A percentile compares a stretch with the other conserved stretches of the same genome.
These are phyloP conservation scores for Fomitopsis schrenkii DNA, from an alignment of 1,284 basidiomycete species.

Conservation along the genomic window DNA sequence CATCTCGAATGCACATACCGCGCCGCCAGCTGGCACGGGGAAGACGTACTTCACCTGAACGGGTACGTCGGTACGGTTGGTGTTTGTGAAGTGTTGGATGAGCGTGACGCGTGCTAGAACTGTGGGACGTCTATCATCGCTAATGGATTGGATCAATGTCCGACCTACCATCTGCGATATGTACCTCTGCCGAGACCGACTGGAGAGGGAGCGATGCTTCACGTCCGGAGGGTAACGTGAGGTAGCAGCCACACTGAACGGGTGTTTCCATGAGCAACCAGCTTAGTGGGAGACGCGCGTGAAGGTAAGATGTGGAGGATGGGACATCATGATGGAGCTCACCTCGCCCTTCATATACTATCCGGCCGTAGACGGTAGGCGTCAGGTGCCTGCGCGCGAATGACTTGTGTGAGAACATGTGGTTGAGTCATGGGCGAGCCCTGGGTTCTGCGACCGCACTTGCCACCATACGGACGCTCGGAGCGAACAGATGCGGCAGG, in stretches of 20 bases:
- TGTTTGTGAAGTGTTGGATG: not conserved
- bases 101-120: not conserved
- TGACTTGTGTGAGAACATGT: not conserved
- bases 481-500: too few species aligned
- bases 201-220: not conserved
- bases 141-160: too few species aligned
- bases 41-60: conserved; percentile 51
- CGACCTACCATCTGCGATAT: not conserved
- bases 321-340: not conserved
- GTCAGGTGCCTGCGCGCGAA: not conserved
- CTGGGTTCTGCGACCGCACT: too few species aligned
- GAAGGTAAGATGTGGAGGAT: not conserved
- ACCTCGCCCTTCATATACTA: not conserved
- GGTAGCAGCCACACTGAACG: not conserved
- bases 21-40: conserved; percentile 50
- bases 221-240: not conserved
- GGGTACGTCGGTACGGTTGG: conserved; percentile 12
- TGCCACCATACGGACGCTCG: too few species aligned
- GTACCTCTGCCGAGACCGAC: not conserved
- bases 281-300: too few species aligned
- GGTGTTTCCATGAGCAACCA: not conserved
- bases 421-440: not conserved
- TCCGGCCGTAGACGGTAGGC: not conserved
- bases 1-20: conserved; percentile 48
- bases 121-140: not conserved